phyloP scores from a whole-genome alignment of 768 basidiomycete genomes.

The Clathrus columnatus region DNA sequence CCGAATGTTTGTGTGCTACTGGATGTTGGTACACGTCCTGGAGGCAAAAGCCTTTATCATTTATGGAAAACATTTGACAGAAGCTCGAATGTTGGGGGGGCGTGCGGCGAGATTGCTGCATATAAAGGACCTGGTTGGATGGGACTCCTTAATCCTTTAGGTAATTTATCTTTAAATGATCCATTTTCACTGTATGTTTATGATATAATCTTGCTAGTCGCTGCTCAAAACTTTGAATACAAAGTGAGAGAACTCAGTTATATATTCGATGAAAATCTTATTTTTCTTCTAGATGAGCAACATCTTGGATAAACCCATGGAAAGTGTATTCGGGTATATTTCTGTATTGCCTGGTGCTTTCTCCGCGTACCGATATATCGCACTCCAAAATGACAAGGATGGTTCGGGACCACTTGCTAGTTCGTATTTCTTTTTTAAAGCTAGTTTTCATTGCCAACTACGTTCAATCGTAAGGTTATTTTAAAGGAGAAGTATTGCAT shows the following conservation, averaged over 20 bases:
- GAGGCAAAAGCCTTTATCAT: slow-evolving; percentile 81
- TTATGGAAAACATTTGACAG: slow-evolving; percentile 94
- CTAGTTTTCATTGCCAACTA: neutral
- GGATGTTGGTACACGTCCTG: slow-evolving; percentile 90
- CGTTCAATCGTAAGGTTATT: slow-evolving; percentile 40
- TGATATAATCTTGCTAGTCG: slow-evolving; percentile 38
- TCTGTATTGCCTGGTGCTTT: slow-evolving; percentile 94
- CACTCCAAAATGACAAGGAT: slow-evolving; percentile 72
- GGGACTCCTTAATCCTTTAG: slow-evolving; percentile 73
- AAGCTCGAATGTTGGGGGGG: slow-evolving; percentile 87
- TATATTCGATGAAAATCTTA: neutral
- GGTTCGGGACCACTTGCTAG: slow-evolving; percentile 77
- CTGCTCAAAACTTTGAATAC: slow-evolving; percentile 95
- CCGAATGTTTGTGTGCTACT: slow-evolving; percentile 89
- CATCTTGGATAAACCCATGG: slow-evolving; percentile 85
- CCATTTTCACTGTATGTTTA: neutral
- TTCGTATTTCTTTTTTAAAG: neutral
- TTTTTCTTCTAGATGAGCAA: slow-evolving; percentile 47
- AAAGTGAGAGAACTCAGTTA: slow-evolving; percentile 30
- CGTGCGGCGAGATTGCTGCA: slow-evolving; percentile 92
- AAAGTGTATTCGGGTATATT: slow-evolving; percentile 91
- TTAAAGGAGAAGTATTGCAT: slow-evolving; percentile 86
- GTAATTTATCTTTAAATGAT: no score
- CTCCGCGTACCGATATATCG: slow-evolving; percentile 88
- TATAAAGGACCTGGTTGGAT: slow-evolving; percentile 90